Base-by-base conservation (phyloP, 2,329 filamentous ascomycete species). In the Alternaria gaisen region DNA sequence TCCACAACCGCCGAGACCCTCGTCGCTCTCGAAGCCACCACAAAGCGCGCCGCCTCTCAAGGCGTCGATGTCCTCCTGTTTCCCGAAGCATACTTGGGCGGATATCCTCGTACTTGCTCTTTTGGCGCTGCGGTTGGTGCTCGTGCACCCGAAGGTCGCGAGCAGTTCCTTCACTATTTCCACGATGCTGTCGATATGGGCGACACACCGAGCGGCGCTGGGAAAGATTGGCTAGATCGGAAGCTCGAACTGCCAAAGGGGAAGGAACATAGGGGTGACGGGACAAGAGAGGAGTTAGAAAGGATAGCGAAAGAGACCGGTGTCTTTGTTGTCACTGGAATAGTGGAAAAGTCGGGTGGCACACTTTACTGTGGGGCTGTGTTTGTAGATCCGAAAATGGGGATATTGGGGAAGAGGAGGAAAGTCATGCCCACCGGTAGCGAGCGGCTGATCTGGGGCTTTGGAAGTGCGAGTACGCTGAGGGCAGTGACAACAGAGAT, bases 391-490 rank as follows among this genome's bases (percentile, higher is more conserved):
- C 93, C 94, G 0, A 82, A 79, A 42, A 75, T 85, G 47, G 94
- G 94, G 5, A 75, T 91, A 8, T 75, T 97, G 20, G 94, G 93
- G 20, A 97, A 97, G 84, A 86, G 94, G 66, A 85, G 94, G 72
- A 97, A 97, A 80, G 91, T 97, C 22, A 94, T 97, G 88, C 94
- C 94, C 83, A 97, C 94, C 0, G 93, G 88, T 2, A 87, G 86
- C 0, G 94, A 97, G 74, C 87, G 94, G 40, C 82, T 97, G 52
- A 87, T 97, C 60, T 97, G 94, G 94, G 93, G 91, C 0, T 92
- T 97, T 76, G 94, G 93, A 41, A 90, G 89, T 3, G 88, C 94
- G 0, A 87, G 87, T 0, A 95, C 92, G 4, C 85, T 97, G 28
- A 87, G 88, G 64, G 94, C 93, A 4, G 88, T 97, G 1, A 90